Evolutionary conservation across 768 basidiomycete species (phyloP).

Genomic region (Lactarius akahatsu): DNA sequence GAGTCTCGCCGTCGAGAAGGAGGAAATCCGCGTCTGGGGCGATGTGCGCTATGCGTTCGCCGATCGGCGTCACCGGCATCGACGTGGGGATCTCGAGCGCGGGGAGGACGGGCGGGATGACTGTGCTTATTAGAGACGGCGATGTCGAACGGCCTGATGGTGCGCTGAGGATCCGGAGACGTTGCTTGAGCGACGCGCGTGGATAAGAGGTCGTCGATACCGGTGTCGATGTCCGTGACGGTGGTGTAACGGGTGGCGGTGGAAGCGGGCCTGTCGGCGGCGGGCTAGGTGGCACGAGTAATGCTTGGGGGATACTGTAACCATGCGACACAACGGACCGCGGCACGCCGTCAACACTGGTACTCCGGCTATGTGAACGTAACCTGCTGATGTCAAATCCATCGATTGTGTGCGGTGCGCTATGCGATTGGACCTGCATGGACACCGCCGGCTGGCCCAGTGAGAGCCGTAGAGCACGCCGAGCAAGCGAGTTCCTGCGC

Average conservation of each 20-base stretch:
- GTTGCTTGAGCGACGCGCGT: slow-evolving; percentile 47
- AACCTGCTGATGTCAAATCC: slow-evolving; percentile 44
- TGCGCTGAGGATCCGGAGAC: slow-evolving; percentile 66
- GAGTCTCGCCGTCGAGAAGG: slow-evolving; percentile 36
- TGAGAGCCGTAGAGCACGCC: slow-evolving; percentile 48
- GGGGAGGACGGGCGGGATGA: slow-evolving; percentile 21
- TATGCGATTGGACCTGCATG: slow-evolving; percentile 48
- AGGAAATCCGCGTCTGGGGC: slow-evolving; percentile 63
- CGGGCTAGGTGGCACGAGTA: slow-evolving; percentile 39
- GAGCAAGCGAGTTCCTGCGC: slow-evolving; percentile 53
- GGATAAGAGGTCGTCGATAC: slow-evolving; percentile 23
- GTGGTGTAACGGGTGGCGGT: slow-evolving; percentile 30
- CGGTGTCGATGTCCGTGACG: slow-evolving; percentile 31
- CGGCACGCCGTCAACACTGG: slow-evolving; percentile 30
- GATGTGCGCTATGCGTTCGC: slow-evolving; percentile 56
- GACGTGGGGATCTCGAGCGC: slow-evolving; percentile 32
- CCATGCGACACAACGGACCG: slow-evolving; percentile 44
- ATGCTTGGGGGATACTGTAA: slow-evolving; percentile 44
- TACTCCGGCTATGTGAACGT: slow-evolving; percentile 33
- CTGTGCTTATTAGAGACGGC: slow-evolving; percentile 34
- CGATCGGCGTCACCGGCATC: slow-evolving; percentile 52
- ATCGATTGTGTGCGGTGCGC: slow-evolving; percentile 32
- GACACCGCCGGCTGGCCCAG: slow-evolving; percentile 63
- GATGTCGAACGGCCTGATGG: slow-evolving; percentile 31
- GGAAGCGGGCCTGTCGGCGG: slow-evolving; percentile 49